Evolutionary conservation across 2,329 filamentous ascomycete species (phyloP).

Genomic region (Xylaria sp.): DNA sequence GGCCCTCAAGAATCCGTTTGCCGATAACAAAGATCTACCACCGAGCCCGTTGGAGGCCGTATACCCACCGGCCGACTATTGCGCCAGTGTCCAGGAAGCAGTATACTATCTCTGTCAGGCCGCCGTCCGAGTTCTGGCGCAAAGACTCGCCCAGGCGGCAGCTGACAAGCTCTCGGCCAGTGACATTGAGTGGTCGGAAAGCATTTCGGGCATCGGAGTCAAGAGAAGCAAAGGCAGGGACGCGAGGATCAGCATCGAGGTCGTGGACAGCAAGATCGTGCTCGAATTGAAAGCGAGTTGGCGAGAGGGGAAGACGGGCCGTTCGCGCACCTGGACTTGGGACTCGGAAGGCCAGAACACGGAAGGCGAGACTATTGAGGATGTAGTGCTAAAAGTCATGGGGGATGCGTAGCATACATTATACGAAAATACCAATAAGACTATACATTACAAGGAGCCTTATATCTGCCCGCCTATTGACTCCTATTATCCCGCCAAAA

Average conservation of each 20-base stretch:
- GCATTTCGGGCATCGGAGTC: slow-evolving; percentile 32
- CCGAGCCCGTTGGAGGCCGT: slow-evolving; percentile 44
- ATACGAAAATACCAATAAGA: background rate
- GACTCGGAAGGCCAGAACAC: slow-evolving; percentile 15
- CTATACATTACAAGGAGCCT: background rate
- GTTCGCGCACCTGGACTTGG: slow-evolving; percentile 32
- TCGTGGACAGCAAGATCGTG: slow-evolving; percentile 54
- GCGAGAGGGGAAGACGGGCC: slow-evolving; percentile 5
- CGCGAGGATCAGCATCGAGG: slow-evolving; percentile 39
- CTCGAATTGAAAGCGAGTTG: slow-evolving; percentile 39
- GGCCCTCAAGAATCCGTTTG: slow-evolving; percentile 43
- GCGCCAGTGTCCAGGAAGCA: slow-evolving; percentile 51
- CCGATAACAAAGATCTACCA: slow-evolving; percentile 15
- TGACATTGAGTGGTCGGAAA: slow-evolving; percentile 36
- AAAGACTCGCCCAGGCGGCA: slow-evolving; percentile 27
- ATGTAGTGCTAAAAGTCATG: slow-evolving; percentile 25
- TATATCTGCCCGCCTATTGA: too few relatives aligned
- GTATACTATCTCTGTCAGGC: slow-evolving; percentile 54
- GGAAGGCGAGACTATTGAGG: slow-evolving; percentile 17
- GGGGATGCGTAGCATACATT: slow-evolving; percentile 6
- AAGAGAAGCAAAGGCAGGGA: slow-evolving; percentile 27
- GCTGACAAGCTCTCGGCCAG: slow-evolving; percentile 25
- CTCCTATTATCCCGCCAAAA: too few relatives aligned
- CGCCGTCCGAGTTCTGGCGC: slow-evolving; percentile 41
- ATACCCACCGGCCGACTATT: slow-evolving; percentile 54